Base-by-base conservation (phyloP, 1,284 basidiomycete species). In the Marasmius sp. region DNA sequence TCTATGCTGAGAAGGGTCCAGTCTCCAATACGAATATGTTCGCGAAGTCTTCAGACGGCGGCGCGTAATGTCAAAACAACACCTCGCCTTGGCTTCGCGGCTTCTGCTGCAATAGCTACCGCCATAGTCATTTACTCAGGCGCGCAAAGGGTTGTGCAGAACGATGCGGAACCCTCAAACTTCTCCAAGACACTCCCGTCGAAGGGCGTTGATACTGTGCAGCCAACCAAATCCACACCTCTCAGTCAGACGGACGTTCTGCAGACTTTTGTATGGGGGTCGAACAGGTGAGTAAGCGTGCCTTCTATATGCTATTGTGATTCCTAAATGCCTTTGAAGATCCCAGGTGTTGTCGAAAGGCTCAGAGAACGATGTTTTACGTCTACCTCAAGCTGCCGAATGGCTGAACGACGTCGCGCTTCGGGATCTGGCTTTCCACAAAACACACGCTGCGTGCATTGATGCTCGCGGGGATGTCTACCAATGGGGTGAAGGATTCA, bases 381-480 rank as follows among this genome's bases (percentile, higher is more conserved):
- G 82, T 48, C 75, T 73, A 4, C 88, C 87, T 1, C 74, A 79
- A 0, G 72, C 80, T 55, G 82, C 78, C 1, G 71, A 74, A 37
- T 90, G 87, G 84, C 73, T 91, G 39, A 77, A 85, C 57, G 82
- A 80, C 70, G 79, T 87, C 55, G 89, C 93, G 1, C 77, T 95
- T 33, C 83, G 92, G 18, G 93, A 96, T 73, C 72, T 96, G 36
- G 86, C 83, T 6, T 75, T 96, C 18, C 88, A 92, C 49, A 84
- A 88, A 67, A 81, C 79, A 50, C 91, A 94, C 67, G 93, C 87
- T 1, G 93, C 91, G 3, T 93, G 89, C 64, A 85, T 95, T n/a
- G 93, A 96, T 72, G 89, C 87, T 2, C 81, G 84, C 48, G 96
- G 96, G 27, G 92, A 98, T 69, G 85, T 94, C 1, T 93, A 94